These are phyloP conservation scores for Passiflora organensis DNA, from an alignment of 345 rosid genomes.

Conservation along the genomic window DNA sequence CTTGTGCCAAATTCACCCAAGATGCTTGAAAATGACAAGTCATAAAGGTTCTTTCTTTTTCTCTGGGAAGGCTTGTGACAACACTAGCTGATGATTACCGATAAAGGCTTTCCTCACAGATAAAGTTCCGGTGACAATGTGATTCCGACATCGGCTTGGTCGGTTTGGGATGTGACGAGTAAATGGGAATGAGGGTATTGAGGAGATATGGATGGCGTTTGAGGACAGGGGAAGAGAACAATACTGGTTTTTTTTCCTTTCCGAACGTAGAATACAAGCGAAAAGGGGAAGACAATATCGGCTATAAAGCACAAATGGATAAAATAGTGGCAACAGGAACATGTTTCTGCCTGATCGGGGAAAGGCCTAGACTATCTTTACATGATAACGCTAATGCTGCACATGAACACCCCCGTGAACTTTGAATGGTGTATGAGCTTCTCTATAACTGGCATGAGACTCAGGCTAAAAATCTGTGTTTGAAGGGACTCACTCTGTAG, in stretches of 20 bases:
- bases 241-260: too few relatives aligned
- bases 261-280: too few relatives aligned
- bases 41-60: constrained; percentile 62
- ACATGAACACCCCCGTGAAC: background rate
- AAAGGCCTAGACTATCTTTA: constrained; percentile 6
- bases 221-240: constrained; percentile 37
- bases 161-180: constrained; percentile 60
- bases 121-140: too few relatives aligned
- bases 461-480: background rate
- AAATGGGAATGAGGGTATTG: constrained; percentile 39
- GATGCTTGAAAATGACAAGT: constrained; percentile 79
- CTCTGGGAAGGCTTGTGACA: constrained; percentile 83
- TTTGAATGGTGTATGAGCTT: background rate
- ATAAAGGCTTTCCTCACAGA: constrained; percentile 75
- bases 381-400: background rate
- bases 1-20: constrained; percentile 76
- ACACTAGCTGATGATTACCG: constrained; percentile 93
- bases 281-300: too few relatives aligned
- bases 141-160: constrained; percentile 45
- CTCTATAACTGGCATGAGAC: background rate
- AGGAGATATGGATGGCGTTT: constrained; percentile 62
- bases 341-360: background rate
- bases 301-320: too few relatives aligned
- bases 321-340: background rate
- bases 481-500: background rate